Percentiles rank a stretch among this genome's conserved stretches.
phyloP scores from a whole-genome alignment of 768 basidiomycete genomes.

The Suillus hirtellus region DNA sequence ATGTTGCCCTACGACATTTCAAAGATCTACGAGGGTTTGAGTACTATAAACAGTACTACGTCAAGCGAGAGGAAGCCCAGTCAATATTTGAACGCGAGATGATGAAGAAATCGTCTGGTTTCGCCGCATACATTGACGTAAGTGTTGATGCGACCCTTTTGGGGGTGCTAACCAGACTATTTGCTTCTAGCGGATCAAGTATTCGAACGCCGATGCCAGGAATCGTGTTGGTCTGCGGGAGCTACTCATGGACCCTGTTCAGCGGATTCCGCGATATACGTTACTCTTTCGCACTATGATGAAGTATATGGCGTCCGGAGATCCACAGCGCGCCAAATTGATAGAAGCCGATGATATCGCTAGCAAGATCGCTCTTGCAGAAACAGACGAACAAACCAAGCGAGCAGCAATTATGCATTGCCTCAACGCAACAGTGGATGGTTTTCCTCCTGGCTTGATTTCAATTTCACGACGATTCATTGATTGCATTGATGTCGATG shows the following conservation, averaged over 20 bases:
- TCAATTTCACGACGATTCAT: constrained; percentile 86
- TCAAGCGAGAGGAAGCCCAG: constrained; percentile 92
- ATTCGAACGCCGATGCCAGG: constrained; percentile 67
- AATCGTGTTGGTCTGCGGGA: constrained; percentile 89
- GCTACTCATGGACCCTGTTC: constrained; percentile 94
- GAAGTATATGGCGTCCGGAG: constrained; percentile 79
- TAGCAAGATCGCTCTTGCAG: constrained; percentile 86
- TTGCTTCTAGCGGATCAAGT: constrained; percentile 73
- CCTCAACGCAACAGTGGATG: constrained; percentile 81
- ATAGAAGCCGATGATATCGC: constrained; percentile 86
- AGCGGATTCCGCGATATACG: constrained; percentile 93
- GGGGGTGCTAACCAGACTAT: constrained; percentile 12
- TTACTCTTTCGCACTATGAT: constrained; percentile 91
- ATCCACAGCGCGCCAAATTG: constrained; percentile 77
- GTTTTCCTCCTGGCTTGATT: constrained; percentile 88
- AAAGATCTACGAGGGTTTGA: constrained; percentile 84
- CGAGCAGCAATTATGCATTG: constrained; percentile 88
- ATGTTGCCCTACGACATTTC: constrained; percentile 85
- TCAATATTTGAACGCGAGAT: constrained; percentile 82
- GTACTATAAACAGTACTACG: constrained; percentile 88
- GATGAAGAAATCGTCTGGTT: constrained; percentile 76
- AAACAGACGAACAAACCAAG: constrained; percentile 89
- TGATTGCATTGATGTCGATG: constrained; percentile 93
- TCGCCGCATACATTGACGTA: constrained; percentile 87
- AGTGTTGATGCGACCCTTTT: constrained; percentile 18